Evolutionary conservation across 2,329 filamentous ascomycete genomes (phyloP).

Genomic region (Phoma sp.): DNA sequence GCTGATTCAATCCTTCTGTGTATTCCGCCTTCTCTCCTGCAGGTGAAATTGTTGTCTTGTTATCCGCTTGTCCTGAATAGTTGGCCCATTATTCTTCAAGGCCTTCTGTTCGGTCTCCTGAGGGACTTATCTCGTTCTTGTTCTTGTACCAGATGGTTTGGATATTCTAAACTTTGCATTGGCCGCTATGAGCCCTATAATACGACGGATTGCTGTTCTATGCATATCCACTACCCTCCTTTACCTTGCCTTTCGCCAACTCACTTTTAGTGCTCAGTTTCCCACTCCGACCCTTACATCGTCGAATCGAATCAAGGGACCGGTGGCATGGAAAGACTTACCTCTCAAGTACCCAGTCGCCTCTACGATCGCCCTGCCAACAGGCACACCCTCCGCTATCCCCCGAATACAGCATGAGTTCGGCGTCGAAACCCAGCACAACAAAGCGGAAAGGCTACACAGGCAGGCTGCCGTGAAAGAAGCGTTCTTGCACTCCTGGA

Average conservation of each 20-base stretch:
- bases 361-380: constrained; percentile 41
- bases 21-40: not conserved
- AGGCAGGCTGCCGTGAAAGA: constrained; percentile 46
- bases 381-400: constrained; percentile 36
- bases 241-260: constrained; percentile 41
- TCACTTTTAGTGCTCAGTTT: constrained; percentile 25
- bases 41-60: not conserved
- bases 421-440: constrained; percentile 42
- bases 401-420: constrained; percentile 49
- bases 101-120: not conserved
- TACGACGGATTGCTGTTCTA: constrained; percentile 40
- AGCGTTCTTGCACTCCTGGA: constrained; percentile 51
- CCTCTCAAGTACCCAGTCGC: constrained; percentile 40
- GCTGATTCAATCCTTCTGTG: not conserved
- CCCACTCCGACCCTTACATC: constrained; percentile 32
- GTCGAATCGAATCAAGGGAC: constrained; percentile 34
- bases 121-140: not conserved
- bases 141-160: constrained; percentile 8
- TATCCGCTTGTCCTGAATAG: constrained; percentile 5
- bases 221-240: constrained; percentile 35
- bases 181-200: constrained; percentile 34
- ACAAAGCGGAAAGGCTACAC: constrained; percentile 38
- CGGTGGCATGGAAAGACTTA: constrained; percentile 44
- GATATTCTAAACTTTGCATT: not conserved
- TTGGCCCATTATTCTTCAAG: constrained; percentile 1